Evolutionary conservation across 306 rosid genomes (phyloP).

Genomic region (Cajanus cajan): DNA sequence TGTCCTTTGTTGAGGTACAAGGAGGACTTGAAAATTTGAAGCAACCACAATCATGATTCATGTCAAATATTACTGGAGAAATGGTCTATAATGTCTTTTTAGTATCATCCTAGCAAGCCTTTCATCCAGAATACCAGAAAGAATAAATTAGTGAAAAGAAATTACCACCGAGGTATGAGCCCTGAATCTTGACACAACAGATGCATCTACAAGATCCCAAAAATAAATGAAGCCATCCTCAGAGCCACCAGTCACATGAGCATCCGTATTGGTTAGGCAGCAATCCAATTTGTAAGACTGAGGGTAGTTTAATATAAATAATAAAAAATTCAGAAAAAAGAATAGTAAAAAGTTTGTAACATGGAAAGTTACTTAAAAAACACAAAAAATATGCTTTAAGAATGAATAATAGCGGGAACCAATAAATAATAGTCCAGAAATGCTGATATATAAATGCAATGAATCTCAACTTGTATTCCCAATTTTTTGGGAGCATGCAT

Average conservation of each 20-base stretch:
- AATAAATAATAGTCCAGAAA: not conserved
- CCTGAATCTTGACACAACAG: conserved; percentile 70
- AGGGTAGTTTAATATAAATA: conserved; percentile 21
- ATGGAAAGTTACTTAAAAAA: conserved; percentile 2
- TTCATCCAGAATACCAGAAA: conserved; percentile 19
- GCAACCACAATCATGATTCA: not conserved
- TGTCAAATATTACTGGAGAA: not conserved
- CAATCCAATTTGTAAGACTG: conserved; percentile 94
- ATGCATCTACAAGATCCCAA: conserved; percentile 95
- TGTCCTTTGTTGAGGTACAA: not conserved
- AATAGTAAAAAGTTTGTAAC: not conserved
- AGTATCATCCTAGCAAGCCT: not conserved
- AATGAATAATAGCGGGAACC: not conserved
- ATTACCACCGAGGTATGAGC: conserved; percentile 91
- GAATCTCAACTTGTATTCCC: conserved; percentile 17
- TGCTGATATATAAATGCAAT: not conserved
- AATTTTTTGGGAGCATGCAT: not conserved
- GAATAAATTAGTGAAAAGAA: not conserved
- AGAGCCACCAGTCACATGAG: conserved; percentile 86
- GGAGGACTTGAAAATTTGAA: conserved; percentile 2
- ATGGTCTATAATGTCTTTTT: conserved; percentile 8
- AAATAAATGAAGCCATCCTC: conserved; percentile 86
- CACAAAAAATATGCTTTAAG: not conserved
- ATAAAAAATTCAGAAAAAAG: not conserved
- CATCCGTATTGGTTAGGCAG: conserved; percentile 91